A percentile compares a stretch with the other conserved stretches of the same genome.
phyloP scores from a whole-genome alignment of 768 basidiomycete genomes.

The Tephrocybe sp. region DNA sequence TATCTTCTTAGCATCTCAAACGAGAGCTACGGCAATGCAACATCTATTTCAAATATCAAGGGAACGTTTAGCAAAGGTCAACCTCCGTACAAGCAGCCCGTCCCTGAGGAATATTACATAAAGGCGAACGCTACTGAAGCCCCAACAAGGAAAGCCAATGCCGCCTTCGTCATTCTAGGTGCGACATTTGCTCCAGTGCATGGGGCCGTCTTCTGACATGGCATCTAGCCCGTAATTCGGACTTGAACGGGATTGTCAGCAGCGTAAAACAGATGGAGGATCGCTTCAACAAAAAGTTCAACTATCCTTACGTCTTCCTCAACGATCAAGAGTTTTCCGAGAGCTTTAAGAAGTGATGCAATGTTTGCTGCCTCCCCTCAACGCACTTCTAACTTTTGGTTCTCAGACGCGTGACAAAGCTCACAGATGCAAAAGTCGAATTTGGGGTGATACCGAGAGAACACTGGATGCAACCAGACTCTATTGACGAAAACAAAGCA shows the following conservation, averaged over 20 bases:
- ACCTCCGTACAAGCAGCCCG: constrained; percentile 55
- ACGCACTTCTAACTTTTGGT: constrained; percentile 6
- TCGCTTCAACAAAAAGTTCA: constrained; percentile 84
- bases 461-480: constrained; percentile 80
- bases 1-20: constrained; percentile 66
- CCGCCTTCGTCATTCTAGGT: constrained; percentile 79
- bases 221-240: constrained; percentile 52
- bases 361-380: background rate
- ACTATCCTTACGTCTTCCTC: constrained; percentile 84
- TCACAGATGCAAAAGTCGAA: constrained; percentile 62
- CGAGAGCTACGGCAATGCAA: constrained; percentile 59
- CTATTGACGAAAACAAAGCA: constrained; percentile 77
- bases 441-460: constrained; percentile 78
- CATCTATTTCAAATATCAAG: constrained; percentile 46
- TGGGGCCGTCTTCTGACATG: background rate
- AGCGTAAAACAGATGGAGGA: constrained; percentile 82
- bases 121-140: constrained; percentile 31
- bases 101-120: constrained; percentile 58
- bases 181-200: constrained; percentile 1
- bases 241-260: constrained; percentile 55
- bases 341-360: constrained; percentile 58
- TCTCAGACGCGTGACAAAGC: constrained; percentile 45
- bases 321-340: constrained; percentile 78
- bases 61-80: constrained; percentile 28
- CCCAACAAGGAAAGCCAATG: constrained; percentile 69